Evolutionary conservation across 2,329 filamentous ascomycete species (phyloP).

Genomic region (Talaromyces sp.): DNA sequence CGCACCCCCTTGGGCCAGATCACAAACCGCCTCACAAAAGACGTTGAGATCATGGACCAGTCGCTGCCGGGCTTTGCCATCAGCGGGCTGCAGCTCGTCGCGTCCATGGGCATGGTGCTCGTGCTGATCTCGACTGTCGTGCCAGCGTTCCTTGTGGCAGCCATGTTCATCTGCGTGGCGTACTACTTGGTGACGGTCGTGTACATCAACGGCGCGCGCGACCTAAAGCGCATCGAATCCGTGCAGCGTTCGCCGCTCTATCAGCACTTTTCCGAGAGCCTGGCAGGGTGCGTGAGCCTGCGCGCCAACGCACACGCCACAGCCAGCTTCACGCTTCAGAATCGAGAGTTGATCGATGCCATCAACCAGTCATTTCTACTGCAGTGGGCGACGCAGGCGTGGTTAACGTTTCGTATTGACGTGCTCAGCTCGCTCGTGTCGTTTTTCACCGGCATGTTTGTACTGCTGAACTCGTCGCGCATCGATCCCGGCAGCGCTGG

Average conservation of each 20-base stretch:
- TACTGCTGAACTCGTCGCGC: not conserved
- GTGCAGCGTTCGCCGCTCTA: slow-evolving; percentile 2
- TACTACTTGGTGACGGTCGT: not conserved
- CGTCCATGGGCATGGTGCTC: not conserved
- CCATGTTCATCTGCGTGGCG: not conserved
- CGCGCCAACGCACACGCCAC: not conserved
- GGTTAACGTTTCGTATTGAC: slow-evolving; percentile 1
- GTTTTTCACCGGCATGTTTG: not conserved
- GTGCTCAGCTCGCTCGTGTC: slow-evolving; percentile 1
- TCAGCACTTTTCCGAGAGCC: slow-evolving; percentile 3
- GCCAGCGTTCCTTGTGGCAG: slow-evolving; percentile 1
- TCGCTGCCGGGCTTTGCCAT: not conserved
- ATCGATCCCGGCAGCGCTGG: slow-evolving; percentile 1
- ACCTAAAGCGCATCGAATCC: slow-evolving; percentile 2
- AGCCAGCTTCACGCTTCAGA: not conserved
- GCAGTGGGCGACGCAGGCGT: not conserved
- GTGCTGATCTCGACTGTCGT: not conserved
- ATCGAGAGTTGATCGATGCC: not conserved
- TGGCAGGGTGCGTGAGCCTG: not conserved
- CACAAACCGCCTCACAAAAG: slow-evolving; percentile 2
- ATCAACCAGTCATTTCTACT: slow-evolving; percentile 1
- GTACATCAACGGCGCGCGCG: slow-evolving; percentile 3
- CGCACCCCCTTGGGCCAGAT: not conserved
- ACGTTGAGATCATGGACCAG: slow-evolving; percentile 5
- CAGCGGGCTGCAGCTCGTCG: not conserved